A percentile compares a stretch with the other conserved stretches of the same genome.
These are phyloP conservation scores for Sugiyamaella marilandica DNA, from an alignment of 805 yeast genomes.

Conservation along the genomic window DNA sequence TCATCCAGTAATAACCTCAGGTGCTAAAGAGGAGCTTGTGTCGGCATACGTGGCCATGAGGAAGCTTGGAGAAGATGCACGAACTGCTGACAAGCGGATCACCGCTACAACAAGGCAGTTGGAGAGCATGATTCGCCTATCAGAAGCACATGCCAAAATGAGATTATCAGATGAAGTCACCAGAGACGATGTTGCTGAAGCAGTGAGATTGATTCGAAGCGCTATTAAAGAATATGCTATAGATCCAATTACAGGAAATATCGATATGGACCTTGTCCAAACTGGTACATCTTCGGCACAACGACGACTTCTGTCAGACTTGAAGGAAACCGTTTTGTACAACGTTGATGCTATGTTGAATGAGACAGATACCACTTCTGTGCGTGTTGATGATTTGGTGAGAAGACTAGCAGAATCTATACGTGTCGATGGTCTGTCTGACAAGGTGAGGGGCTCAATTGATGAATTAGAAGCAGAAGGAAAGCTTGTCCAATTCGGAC, in stretches of 20 bases:
- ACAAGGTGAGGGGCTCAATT: slow-evolving; percentile 62
- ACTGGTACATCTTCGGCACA: slow-evolving; percentile 92
- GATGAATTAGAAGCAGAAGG: slow-evolving; percentile 68
- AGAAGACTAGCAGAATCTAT: slow-evolving; percentile 62
- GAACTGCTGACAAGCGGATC: slow-evolving; percentile 81
- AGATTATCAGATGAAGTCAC: slow-evolving; percentile 69
- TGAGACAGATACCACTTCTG: slow-evolving; percentile 42
- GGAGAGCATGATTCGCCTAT: slow-evolving; percentile 88
- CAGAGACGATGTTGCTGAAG: slow-evolving; percentile 80
- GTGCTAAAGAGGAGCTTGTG: slow-evolving; percentile 81
- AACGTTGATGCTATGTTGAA: slow-evolving; percentile 39
- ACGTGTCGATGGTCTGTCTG: slow-evolving; percentile 53
- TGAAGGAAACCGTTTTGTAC: slow-evolving; percentile 54
- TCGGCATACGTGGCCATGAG: slow-evolving; percentile 90
- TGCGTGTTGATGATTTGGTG: slow-evolving; percentile 56
- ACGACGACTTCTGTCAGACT: slow-evolving; percentile 68
- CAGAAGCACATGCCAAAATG: slow-evolving; percentile 98
- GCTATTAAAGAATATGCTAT: slow-evolving; percentile 98
- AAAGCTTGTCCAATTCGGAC: slow-evolving; percentile 63
- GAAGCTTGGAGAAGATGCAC: slow-evolving; percentile 83
- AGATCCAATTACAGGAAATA: slow-evolving; percentile 93
- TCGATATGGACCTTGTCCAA: slow-evolving; percentile 95
- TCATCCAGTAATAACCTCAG: slow-evolving; percentile 74
- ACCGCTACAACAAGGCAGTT: slow-evolving; percentile 98
- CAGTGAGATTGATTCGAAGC: slow-evolving; percentile 84